Conservation (phyloP, 352 stramenopile genomes). For the Stramenopiles sp. region DNA sequence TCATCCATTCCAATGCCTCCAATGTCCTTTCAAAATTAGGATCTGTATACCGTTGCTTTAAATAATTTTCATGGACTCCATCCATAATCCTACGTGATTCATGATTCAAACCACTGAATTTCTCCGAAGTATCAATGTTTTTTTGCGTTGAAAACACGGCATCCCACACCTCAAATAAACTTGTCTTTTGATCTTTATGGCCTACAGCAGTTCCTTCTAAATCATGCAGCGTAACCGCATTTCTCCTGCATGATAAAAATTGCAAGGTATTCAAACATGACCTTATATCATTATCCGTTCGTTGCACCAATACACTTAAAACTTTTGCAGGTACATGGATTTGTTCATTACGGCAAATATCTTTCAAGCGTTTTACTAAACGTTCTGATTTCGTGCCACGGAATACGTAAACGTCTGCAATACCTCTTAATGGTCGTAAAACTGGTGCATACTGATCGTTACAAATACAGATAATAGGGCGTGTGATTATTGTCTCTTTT, state of each 20-base stretch:
- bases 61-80: conserved; percentile 61
- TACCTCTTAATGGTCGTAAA: conserved; percentile 72
- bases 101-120: neutral
- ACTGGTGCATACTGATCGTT: conserved; percentile 90
- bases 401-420: conserved; percentile 77
- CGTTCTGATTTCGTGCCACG: conserved; percentile 48
- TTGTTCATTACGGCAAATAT: too few relatives aligned
- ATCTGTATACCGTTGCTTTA: conserved; percentile 61
- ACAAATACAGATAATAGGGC: conserved; percentile 93
- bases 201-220: conserved; percentile 36
- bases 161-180: conserved; percentile 25
- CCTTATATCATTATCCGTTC: conserved; percentile 67
- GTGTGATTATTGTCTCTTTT: conserved; percentile 46
- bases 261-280: conserved; percentile 87
- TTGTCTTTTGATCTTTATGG: conserved; percentile 30
- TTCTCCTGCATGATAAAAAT: conserved; percentile 48
- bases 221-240: conserved; percentile 27
- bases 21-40: too few relatives aligned
- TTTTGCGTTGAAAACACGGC: conserved; percentile 14
- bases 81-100: conserved; percentile 31
- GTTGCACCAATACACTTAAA: conserved; percentile 34
- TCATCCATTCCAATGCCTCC: too few relatives aligned
- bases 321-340: conserved; percentile 18
- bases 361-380: conserved; percentile 64
- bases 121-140: conserved; percentile 15